Base-by-base conservation (phyloP, 1,284 basidiomycete species). In the Marasmius tenuissimus region DNA sequence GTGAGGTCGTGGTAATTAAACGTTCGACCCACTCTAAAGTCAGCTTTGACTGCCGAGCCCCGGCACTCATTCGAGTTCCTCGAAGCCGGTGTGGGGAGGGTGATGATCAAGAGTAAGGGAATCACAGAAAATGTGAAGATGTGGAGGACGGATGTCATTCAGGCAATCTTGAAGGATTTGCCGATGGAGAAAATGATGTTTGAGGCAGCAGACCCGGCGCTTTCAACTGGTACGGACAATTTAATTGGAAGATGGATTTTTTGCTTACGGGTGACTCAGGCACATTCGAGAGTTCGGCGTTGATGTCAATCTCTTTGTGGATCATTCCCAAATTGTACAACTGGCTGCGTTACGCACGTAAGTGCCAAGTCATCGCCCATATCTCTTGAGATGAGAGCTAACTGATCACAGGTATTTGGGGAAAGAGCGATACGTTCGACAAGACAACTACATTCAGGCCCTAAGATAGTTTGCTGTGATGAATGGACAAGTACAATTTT, bases 41-140 rank as follows among this genome's bases (percentile, higher is more conserved):
- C 27, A 27, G 4, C 27, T 27, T 27, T 4, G 27, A 27, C 27
- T 27, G 27, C 27, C 27, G 27, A 4, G 27, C 4, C 27, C 27
- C 27, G 4, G 27, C 2, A 27, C 27, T 4, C 27, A 27, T 27
- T 27, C 27, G 27, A 27, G 27, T 27, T 81, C 62, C 62, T 82
- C 8, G 72, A 80, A 16, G 78, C 78, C 1, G 79, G 79, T 6
- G 77, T 33, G 20, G 61, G 80, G 73, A 79, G 78, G 72, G 75
- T 81, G 57, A 79, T 79, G 78, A 82, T 81, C 51, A 80, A 81
- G 65, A 78, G 76, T 63, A 79, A 81, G 59, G 78, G 79, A 12
- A 81, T 82, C 61, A 82, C 79, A 0, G 81, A 81, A 69, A 82
- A 82, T 67, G 79, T 82, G 33, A 70, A 71, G 48, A 68, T 63